A percentile compares a stretch with the other conserved stretches of the same genome.
phyloP scores from a whole-genome alignment of 2,329 filamentous ascomycete genomes.

The Ascochyta lentis region DNA sequence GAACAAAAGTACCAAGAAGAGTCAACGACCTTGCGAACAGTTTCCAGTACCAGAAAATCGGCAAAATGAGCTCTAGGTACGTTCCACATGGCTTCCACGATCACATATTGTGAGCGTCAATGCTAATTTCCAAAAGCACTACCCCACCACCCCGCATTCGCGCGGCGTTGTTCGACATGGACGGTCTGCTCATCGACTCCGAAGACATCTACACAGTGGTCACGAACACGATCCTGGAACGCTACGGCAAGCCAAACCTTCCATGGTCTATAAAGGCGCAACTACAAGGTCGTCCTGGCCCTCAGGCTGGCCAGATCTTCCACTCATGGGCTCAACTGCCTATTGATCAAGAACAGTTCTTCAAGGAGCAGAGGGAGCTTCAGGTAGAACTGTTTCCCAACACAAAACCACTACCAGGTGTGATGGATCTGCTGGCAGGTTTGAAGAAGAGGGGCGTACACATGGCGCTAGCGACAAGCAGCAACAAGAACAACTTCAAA shows the following conservation, averaged over 20 bases:
- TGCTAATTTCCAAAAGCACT: conserved; percentile 11
- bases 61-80: conserved; percentile 28
- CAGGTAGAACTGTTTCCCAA: conserved; percentile 76
- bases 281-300: conserved; percentile 70
- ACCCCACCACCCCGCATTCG: conserved; percentile 71
- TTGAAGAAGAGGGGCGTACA: conserved; percentile 69
- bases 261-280: conserved; percentile 95
- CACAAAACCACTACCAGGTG: conserved; percentile 80
- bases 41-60: background rate
- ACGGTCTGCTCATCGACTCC: conserved; percentile 91
- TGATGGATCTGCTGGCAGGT: conserved; percentile 69
- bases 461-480: conserved; percentile 86
- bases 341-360: conserved; percentile 73
- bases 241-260: conserved; percentile 74
- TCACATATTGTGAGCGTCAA: background rate
- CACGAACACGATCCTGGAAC: conserved; percentile 80
- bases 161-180: conserved; percentile 98
- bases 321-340: conserved; percentile 86
- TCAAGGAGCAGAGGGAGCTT: conserved; percentile 63
- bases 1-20: background rate
- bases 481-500: conserved; percentile 72
- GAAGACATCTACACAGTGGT: conserved; percentile 88
- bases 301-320: conserved; percentile 68
- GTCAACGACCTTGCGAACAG: background rate
- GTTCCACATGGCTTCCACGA: background rate